Percentiles rank a stretch among this genome's conserved stretches.
Evolutionary conservation across 495 filamentous ascomycete genomes (phyloP).

Genomic region (Neurospora hispaniola): DNA sequence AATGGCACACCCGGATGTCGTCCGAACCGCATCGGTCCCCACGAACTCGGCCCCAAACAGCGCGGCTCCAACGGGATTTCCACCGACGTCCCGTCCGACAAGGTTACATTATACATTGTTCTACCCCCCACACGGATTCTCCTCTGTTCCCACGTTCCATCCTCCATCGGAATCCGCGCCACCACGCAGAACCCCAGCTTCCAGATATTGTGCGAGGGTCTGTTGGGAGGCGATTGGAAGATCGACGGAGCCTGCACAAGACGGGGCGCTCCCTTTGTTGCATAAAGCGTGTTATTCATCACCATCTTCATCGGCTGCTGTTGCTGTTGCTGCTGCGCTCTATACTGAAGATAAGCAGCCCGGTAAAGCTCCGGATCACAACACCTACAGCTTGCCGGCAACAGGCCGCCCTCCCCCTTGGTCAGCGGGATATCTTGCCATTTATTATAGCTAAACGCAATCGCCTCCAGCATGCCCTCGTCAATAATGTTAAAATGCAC

Average conservation of each 20-base stretch:
- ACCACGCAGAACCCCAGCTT: neutral
- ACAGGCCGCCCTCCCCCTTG: neutral
- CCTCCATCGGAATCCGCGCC: neutral
- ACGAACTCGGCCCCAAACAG: neutral
- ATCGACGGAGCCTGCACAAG: neutral
- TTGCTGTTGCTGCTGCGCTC: neutral
- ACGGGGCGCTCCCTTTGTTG: neutral
- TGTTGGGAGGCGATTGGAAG: neutral
- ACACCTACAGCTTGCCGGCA: neutral
- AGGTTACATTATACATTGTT: neutral
- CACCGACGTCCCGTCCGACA: neutral
- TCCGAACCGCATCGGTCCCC: neutral
- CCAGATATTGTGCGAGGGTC: neutral
- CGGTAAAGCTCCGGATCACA: neutral
- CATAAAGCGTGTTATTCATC: neutral
- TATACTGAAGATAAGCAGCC: neutral
- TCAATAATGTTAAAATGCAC: neutral
- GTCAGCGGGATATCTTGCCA: neutral
- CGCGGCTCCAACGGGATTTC: neutral
- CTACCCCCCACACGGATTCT: neutral
- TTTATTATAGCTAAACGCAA: neutral
- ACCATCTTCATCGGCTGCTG: neutral
- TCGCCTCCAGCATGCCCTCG: neutral
- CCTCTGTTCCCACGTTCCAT: neutral
- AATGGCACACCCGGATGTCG: neutral